phyloP scores from a whole-genome alignment of 345 rosid genomes.

The Euphorbia pulcherrima region DNA sequence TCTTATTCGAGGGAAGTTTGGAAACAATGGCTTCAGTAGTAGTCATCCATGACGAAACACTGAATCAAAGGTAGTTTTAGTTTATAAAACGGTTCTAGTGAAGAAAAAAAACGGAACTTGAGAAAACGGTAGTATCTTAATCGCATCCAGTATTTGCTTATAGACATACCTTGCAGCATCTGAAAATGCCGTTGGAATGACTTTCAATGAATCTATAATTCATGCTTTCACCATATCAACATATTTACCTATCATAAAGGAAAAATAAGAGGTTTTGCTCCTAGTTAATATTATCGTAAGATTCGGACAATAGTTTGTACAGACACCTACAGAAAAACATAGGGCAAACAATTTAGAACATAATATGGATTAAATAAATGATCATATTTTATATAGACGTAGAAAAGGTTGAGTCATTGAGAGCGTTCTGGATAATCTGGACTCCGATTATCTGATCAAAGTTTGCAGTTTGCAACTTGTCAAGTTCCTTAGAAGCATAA shows the following conservation, averaged over 20 bases:
- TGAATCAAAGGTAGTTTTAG: conserved; percentile 22
- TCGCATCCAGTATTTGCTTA: not conserved
- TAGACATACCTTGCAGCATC: conserved; percentile 81
- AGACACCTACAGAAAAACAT: conserved; percentile 30
- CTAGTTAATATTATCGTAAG: not conserved
- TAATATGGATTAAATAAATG: not conserved
- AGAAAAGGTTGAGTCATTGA: conserved; percentile 17
- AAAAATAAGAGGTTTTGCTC: not conserved
- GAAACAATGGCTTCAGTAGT: conserved; percentile 83
- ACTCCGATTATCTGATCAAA: conserved; percentile 32
- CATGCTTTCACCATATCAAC: conserved; percentile 92
- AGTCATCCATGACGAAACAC: conserved; percentile 84
- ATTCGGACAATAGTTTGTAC: conserved; percentile 34
- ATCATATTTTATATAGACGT: not conserved
- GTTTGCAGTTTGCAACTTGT: conserved; percentile 27
- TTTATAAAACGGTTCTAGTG: not conserved
- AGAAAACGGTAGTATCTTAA: not conserved
- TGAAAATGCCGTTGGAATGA: conserved; percentile 88
- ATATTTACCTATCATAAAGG: conserved; percentile 54
- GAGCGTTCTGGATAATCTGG: conserved; percentile 32
- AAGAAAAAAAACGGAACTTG: not conserved
- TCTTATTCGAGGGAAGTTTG: conserved; percentile 79
- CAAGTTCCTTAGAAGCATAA: conserved; percentile 28
- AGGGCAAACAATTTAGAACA: conserved; percentile 1
- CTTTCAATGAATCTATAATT: conserved; percentile 86